Conservation (phyloP, 1,284 basidiomycete species). For the Xanthoconium separans region DNA sequence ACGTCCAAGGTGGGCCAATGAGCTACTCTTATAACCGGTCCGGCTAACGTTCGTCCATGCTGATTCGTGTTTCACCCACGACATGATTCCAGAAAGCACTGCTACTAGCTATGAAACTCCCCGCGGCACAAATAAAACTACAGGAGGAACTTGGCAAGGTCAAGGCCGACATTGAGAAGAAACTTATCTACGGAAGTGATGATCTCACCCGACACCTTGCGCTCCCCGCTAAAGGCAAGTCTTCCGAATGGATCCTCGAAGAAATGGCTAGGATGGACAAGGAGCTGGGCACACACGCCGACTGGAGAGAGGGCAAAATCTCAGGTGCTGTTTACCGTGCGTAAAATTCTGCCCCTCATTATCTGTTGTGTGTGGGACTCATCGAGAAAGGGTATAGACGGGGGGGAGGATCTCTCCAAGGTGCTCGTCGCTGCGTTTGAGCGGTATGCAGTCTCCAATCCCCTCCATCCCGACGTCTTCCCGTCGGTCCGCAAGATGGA, state of each 20-base stretch:
- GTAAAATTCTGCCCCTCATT: constrained; percentile 24
- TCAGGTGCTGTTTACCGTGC: constrained; percentile 88
- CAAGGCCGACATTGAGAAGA: constrained; percentile 61
- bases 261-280: constrained; percentile 81
- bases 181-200: constrained; percentile 64
- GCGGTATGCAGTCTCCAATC: constrained; percentile 81
- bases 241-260: constrained; percentile 73
- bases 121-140: constrained; percentile 67
- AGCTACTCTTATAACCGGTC: neutral
- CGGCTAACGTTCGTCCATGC: neutral
- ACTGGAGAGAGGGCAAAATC: constrained; percentile 78
- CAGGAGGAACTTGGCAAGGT: constrained; percentile 69
- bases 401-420: constrained; percentile 77
- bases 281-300: constrained; percentile 44
- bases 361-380: neutral
- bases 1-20: constrained; percentile 45
- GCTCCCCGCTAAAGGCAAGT: constrained; percentile 68
- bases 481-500: constrained; percentile 97
- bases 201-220: constrained; percentile 61
- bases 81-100: constrained; percentile 46
- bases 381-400: constrained; percentile 54
- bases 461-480: constrained; percentile 95
- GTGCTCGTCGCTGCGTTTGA: constrained; percentile 70
- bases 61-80: neutral
- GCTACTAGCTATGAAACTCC: constrained; percentile 64